Evolutionary conservation across 192 early-diverging fungal genomes (phyloP), one percentile per base, ranked within the genome.

Genomic region (Coemansia sp.): DNA sequence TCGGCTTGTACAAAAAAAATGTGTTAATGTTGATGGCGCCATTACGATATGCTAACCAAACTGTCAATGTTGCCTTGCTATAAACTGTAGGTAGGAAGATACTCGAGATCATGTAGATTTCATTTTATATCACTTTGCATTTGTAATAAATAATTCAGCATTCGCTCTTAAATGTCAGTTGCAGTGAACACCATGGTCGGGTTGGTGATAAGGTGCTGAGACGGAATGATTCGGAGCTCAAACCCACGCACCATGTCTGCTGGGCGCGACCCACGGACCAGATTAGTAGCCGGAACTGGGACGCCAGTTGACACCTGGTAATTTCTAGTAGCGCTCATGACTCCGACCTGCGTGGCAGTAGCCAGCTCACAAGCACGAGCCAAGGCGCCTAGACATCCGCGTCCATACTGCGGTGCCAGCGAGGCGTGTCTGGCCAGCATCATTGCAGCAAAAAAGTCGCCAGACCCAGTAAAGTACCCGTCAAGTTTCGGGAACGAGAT

Each of bases 381-480:
- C 43, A 89, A 60, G 2, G 79, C 46, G 16, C 76, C 69, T 7
- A 50, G 58, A 16, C 43, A 24, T 22, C 69, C 64, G 5, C 18
- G 20, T 27, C 70, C 60, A 43, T 27, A 57, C 47, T 43, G 27
- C 29, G 60, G 39, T 2, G 81, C 63, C 22, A 81, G 69, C 31
- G 86, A 81, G 2, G 87, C 81, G 36, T 90, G 68, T 52, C 89
- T 70, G 9, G 92, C 94, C 31, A 92, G 70, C 16, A 91, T 64
- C 20, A 97, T 65, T 0, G 94, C 91, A 1, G 93, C 86, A 66
- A 95, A 94, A 18, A 98, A 64, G 70, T 98, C 96, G 53, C 96
- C 96, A 0, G 96, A 93, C n/a, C 96, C 96, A 2, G 94, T 95
- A 74, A 95, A 98, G 62, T 88, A 89, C 2, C 89, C 93, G 2